These are phyloP conservation scores for Penicillium sp. DNA, from an alignment of 2,329 filamentous ascomycete genomes.

Conservation along the genomic window DNA sequence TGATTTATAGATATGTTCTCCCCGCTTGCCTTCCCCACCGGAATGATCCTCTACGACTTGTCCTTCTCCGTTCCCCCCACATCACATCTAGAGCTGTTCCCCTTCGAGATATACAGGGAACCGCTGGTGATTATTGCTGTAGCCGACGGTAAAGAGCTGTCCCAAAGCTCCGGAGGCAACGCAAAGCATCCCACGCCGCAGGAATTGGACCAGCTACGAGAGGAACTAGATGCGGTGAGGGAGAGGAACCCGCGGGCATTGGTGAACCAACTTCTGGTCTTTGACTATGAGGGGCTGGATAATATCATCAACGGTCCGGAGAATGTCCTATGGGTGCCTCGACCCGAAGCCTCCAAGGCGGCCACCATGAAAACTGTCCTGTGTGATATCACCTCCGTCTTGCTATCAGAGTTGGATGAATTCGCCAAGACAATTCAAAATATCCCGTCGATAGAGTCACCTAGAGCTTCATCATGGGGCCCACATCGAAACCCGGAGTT, in stretches of 20 bases:
- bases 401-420: constrained; percentile 77
- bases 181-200: constrained; percentile 46
- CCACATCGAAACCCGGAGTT: constrained; percentile 58
- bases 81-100: constrained; percentile 78
- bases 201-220: constrained; percentile 50
- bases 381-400: constrained; percentile 75
- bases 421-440: constrained; percentile 75
- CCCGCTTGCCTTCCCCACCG: constrained; percentile 83
- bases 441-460: constrained; percentile 78
- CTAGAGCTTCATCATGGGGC: constrained; percentile 58
- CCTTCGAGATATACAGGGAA: constrained; percentile 90
- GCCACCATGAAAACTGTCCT: constrained; percentile 83
- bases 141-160: constrained; percentile 77
- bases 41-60: constrained; percentile 86
- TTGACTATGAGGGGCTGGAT: constrained; percentile 69
- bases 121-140: constrained; percentile 83
- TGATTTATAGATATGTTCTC: constrained; percentile 81
- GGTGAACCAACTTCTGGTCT: constrained; percentile 78
- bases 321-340: constrained; percentile 74
- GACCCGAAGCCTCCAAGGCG: constrained; percentile 68
- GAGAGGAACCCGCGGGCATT: constrained; percentile 77
- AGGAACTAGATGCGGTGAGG: constrained; percentile 73
- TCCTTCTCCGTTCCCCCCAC: constrained; percentile 79
- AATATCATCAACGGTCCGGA: constrained; percentile 64
- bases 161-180: constrained; percentile 36